Percentiles rank a stretch among this genome's conserved stretches.
Conservation (phyloP, 2,329 filamentous ascomycete genomes). For the Aureobasidium uvarum region DNA sequence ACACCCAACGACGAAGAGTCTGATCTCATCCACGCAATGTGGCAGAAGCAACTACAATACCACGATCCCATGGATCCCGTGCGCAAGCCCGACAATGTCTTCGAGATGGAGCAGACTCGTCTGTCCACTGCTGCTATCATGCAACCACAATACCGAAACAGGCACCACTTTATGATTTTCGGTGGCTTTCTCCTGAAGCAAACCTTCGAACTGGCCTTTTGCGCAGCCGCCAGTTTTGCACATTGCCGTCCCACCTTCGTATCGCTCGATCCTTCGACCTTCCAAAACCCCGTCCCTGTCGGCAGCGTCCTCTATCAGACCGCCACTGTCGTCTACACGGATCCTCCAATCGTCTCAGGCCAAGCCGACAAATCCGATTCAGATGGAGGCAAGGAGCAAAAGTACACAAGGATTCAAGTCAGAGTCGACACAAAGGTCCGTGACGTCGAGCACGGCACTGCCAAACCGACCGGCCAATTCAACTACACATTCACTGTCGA, state of each 20-base stretch:
- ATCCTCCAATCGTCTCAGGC: slow-evolving; percentile 53
- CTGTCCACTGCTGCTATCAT: slow-evolving; percentile 69
- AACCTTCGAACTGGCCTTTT: slow-evolving; percentile 74
- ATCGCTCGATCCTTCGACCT: slow-evolving; percentile 69
- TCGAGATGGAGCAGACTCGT: slow-evolving; percentile 62
- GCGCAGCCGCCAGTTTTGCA: slow-evolving; percentile 68
- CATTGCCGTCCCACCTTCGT: slow-evolving; percentile 69
- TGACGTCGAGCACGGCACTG: slow-evolving; percentile 67
- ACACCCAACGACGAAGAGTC: slow-evolving; percentile 70
- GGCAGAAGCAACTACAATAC: slow-evolving; percentile 66
- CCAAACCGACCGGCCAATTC: slow-evolving; percentile 69
- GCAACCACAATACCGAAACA: slow-evolving; percentile 69
- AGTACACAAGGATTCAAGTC: slow-evolving; percentile 64
- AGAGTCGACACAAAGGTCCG: slow-evolving; percentile 70
- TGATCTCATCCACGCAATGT: slow-evolving; percentile 69
- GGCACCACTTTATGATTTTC: slow-evolving; percentile 76
- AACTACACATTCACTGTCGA: slow-evolving; percentile 71
- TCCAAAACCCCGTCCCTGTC: slow-evolving; percentile 72
- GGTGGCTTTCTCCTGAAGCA: slow-evolving; percentile 72
- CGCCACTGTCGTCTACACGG: slow-evolving; percentile 69
- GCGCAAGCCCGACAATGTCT: slow-evolving; percentile 57
- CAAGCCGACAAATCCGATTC: slow-evolving; percentile 40
- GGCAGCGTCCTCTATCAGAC: slow-evolving; percentile 73
- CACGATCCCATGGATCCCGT: slow-evolving; percentile 58
- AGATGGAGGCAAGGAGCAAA: slow-evolving; percentile 34